A percentile compares a stretch with the other conserved stretches of the same genome.
phyloP scores from a whole-genome alignment of 2,329 filamentous ascomycete species.

The Colletotrichum salicis region DNA sequence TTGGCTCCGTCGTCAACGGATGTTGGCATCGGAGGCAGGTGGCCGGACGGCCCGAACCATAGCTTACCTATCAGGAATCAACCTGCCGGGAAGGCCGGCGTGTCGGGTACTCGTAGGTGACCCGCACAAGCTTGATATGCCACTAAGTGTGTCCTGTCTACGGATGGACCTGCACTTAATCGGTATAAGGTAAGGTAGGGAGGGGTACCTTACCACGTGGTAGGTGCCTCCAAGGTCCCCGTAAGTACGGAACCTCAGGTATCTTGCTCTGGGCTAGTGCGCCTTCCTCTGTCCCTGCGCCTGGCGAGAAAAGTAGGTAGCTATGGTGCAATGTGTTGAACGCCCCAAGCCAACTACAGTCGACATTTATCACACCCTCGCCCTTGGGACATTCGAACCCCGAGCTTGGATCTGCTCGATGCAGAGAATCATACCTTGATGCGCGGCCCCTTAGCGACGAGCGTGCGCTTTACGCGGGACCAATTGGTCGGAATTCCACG shows the following conservation, averaged over 20 bases:
- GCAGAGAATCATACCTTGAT: conserved; percentile 30
- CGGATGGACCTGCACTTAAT: not conserved
- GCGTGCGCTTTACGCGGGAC: conserved; percentile 28
- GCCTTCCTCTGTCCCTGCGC: not conserved
- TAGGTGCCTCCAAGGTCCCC: too few relatives aligned
- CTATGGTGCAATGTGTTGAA: not conserved
- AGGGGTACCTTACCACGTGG: too few relatives aligned
- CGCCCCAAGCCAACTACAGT: not conserved
- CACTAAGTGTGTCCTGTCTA: not conserved
- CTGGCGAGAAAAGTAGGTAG: not conserved
- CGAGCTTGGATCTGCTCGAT: conserved; percentile 19
- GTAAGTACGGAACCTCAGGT: not conserved
- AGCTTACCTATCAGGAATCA: not conserved
- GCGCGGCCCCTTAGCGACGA: conserved; percentile 25
- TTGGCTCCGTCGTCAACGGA: not conserved
- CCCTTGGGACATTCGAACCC: not conserved
- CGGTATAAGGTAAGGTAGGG: too few relatives aligned
- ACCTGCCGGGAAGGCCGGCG: too few relatives aligned
- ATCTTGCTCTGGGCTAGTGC: not conserved
- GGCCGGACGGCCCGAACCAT: too few relatives aligned
- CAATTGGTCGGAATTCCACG: conserved; percentile 20
- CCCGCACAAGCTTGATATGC: not conserved
- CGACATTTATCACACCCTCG: not conserved
- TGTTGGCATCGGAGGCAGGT: not conserved
- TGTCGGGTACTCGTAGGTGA: not conserved